Evolutionary conservation across 2,329 filamentous ascomycete species (phyloP).

Genomic region (Neofusicoccum cordaticola): DNA sequence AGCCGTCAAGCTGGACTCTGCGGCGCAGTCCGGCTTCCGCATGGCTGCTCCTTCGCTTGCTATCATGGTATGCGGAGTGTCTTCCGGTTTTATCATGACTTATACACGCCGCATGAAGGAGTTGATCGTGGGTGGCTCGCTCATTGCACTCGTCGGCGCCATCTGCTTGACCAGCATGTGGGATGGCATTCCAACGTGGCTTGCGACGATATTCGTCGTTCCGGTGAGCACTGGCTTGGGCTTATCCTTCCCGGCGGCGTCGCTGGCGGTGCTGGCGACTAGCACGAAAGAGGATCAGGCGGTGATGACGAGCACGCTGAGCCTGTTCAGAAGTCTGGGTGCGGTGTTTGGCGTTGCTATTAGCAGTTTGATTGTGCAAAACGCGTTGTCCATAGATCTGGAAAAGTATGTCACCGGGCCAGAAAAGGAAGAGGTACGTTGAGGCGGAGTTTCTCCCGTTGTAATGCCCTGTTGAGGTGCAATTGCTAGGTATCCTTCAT

Average conservation of each 20-base stretch:
- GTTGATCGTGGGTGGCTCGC: slow-evolving; percentile 39
- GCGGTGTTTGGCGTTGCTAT: slow-evolving; percentile 70
- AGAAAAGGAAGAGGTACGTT: slow-evolving; percentile 52
- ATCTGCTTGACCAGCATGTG: slow-evolving; percentile 37
- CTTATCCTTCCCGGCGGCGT: slow-evolving; percentile 41
- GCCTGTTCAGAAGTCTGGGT: slow-evolving; percentile 69
- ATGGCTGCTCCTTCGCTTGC: slow-evolving; percentile 63
- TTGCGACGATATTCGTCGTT: slow-evolving; percentile 41
- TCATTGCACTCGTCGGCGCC: slow-evolving; percentile 37
- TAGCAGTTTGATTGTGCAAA: slow-evolving; percentile 72
- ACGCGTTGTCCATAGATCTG: slow-evolving; percentile 62
- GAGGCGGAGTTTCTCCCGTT: neutral
- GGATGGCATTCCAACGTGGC: slow-evolving; percentile 38
- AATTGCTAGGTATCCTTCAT: neutral
- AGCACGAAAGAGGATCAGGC: slow-evolving; percentile 46
- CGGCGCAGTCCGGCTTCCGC: slow-evolving; percentile 69
- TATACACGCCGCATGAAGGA: slow-evolving; percentile 42
- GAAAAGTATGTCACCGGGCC: slow-evolving; percentile 56
- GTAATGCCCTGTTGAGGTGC: no score
- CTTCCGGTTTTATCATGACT: slow-evolving; percentile 44
- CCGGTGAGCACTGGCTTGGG: slow-evolving; percentile 42
- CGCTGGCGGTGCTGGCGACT: slow-evolving; percentile 41
- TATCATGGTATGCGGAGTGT: slow-evolving; percentile 41
- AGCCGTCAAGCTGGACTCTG: slow-evolving; percentile 52
- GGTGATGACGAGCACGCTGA: slow-evolving; percentile 62